These are phyloP conservation scores for Quercus engelmannii DNA, from an alignment of 306 rosid species.

Conservation along the genomic window DNA sequence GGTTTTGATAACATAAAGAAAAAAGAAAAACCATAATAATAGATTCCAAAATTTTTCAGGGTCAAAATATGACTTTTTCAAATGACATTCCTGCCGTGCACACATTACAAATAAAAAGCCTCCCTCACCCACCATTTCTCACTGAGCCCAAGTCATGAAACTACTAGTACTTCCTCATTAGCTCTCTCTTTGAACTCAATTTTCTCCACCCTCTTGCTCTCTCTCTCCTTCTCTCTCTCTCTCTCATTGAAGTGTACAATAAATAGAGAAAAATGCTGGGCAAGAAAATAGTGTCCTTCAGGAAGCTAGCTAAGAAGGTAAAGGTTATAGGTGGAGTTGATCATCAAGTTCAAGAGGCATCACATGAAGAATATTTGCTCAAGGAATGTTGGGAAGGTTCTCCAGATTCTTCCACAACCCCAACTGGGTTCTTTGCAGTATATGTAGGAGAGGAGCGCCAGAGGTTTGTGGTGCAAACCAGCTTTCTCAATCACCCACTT, in stretches of 20 bases:
- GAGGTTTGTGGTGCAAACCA: constrained; percentile 68
- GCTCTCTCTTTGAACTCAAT: not conserved
- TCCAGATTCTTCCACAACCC: constrained; percentile 33
- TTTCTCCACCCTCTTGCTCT: not conserved
- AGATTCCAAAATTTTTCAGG: not conserved
- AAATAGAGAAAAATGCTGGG: constrained; percentile 42
- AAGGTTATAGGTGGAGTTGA: constrained; percentile 41
- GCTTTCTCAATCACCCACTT: constrained; percentile 78
- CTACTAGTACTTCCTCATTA: not conserved
- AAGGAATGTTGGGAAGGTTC: constrained; percentile 31
- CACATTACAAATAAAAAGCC: constrained; percentile 9
- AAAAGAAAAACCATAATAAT: not conserved
- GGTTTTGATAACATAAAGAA: not conserved
- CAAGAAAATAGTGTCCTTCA: constrained; percentile 55
- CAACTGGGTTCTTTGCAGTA: constrained; percentile 68
- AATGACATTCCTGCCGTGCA: constrained; percentile 26
- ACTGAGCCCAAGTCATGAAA: constrained; percentile 6
- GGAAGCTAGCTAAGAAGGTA: constrained; percentile 60
- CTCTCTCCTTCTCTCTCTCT: not conserved
- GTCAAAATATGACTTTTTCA: constrained; percentile 1
- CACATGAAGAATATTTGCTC: constrained; percentile 40
- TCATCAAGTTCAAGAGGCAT: not conserved
- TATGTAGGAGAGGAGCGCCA: constrained; percentile 75
- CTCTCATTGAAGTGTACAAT: not conserved
- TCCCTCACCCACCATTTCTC: constrained; percentile 16